These are phyloP conservation scores for Coniferiporia sulphurascens DNA, from an alignment of 1,284 basidiomycete species.

Conservation along the genomic window DNA sequence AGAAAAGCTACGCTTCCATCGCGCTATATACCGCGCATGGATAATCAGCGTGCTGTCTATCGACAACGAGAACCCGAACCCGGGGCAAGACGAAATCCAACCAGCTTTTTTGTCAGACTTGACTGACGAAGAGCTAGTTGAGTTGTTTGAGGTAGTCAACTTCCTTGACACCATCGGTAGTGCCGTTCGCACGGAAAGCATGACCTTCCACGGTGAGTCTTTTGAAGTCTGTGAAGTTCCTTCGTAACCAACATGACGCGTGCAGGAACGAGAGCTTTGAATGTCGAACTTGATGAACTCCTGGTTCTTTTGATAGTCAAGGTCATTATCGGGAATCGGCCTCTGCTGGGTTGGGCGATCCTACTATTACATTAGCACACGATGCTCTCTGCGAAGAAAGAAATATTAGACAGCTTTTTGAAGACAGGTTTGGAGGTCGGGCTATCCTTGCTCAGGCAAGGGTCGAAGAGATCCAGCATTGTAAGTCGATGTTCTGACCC, in stretches of 20 bases:
- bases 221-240: too few relatives aligned
- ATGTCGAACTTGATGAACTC: not conserved
- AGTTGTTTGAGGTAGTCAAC: not conserved
- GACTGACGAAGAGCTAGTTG: constrained; percentile 1
- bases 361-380: not conserved
- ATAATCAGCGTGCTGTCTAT: not conserved
- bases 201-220: too few relatives aligned
- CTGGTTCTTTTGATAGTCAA: not conserved
- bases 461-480: constrained; percentile 6
- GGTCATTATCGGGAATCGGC: not conserved
- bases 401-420: not conserved
- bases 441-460: constrained; percentile 1
- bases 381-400: not conserved
- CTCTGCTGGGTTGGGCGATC: not conserved
- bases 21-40: constrained; percentile 12
- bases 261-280: not conserved
- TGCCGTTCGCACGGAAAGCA: not conserved
- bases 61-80: not conserved
- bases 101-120: not conserved
- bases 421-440: not conserved
- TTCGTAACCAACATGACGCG: too few relatives aligned
- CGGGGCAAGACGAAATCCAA: not conserved
- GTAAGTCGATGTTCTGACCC: not conserved
- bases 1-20: constrained; percentile 9
- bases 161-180: constrained; percentile 2